These are phyloP conservation scores for Coniella vitis DNA, from an alignment of 2,329 filamentous ascomycete species.

Conservation along the genomic window DNA sequence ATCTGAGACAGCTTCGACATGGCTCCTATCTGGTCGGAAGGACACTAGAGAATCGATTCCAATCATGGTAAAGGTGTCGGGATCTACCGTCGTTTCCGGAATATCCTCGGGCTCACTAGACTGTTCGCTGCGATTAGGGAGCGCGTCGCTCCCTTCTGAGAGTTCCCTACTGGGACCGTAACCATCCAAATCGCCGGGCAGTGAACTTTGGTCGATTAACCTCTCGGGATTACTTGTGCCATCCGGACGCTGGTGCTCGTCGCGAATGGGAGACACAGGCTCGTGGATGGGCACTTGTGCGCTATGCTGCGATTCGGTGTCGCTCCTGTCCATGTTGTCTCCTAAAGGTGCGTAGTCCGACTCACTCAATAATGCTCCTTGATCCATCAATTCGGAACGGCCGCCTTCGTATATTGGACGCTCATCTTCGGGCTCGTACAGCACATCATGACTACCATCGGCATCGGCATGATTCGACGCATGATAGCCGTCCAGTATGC, in stretches of 20 bases:
- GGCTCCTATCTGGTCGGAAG: slow-evolving; percentile 35
- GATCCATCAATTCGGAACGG: slow-evolving; percentile 3
- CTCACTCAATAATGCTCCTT: slow-evolving; percentile 4
- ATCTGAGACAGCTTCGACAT: slow-evolving; percentile 24
- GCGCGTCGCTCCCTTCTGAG: slow-evolving; percentile 23
- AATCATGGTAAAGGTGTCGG: slow-evolving; percentile 54
- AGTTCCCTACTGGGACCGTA: slow-evolving; percentile 4
- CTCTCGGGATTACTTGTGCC: background rate
- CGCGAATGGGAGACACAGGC: too few relatives aligned
- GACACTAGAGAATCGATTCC: slow-evolving; percentile 48
- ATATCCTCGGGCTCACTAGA: slow-evolving; percentile 19
- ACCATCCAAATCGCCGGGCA: slow-evolving; percentile 7
- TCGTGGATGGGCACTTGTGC: background rate
- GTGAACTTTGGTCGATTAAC: slow-evolving; percentile 6
- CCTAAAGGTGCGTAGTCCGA: slow-evolving; percentile 4
- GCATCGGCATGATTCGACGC: too few relatives aligned
- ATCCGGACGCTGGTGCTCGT: background rate
- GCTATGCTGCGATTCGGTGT: background rate
- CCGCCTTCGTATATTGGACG: too few relatives aligned
- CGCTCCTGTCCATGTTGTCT: background rate
- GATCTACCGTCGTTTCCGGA: slow-evolving; percentile 25
- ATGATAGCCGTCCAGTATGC: too few relatives aligned
- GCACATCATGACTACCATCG: too few relatives aligned
- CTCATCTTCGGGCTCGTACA: too few relatives aligned
- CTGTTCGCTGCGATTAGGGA: slow-evolving; percentile 16